phyloP scores from a whole-genome alignment of 2,329 filamentous ascomycete genomes.

The Diplodia intermedia region DNA sequence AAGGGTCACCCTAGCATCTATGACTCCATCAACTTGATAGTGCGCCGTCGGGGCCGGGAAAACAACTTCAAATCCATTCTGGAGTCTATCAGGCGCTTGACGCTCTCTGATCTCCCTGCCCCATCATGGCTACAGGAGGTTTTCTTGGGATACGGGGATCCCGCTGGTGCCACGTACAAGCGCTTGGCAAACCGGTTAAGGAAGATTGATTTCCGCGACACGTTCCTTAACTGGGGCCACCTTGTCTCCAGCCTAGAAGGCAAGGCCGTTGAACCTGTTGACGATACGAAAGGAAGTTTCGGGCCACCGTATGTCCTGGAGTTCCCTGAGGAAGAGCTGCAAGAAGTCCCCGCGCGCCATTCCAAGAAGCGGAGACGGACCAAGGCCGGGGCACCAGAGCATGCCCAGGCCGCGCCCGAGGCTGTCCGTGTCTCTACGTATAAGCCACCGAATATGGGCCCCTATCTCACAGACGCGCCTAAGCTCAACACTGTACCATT shows the following conservation, averaged over 20 bases:
- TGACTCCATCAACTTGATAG: constrained; percentile 81
- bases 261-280: constrained; percentile 80
- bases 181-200: constrained; percentile 78
- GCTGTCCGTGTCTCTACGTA: constrained; percentile 87
- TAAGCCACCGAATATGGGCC: constrained; percentile 84
- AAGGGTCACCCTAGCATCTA: constrained; percentile 80
- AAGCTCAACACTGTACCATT: constrained; percentile 86
- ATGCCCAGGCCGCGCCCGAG: constrained; percentile 66
- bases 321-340: constrained; percentile 50
- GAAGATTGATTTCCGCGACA: constrained; percentile 88
- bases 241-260: constrained; percentile 88
- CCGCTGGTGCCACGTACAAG: constrained; percentile 84
- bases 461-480: constrained; percentile 83
- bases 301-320: constrained; percentile 88
- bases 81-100: constrained; percentile 86
- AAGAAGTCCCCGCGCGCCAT: constrained; percentile 54
- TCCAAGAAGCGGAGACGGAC: constrained; percentile 63
- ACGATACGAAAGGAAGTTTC: constrained; percentile 74
- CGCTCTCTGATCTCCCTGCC: constrained; percentile 82
- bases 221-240: constrained; percentile 95
- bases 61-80: constrained; percentile 97
- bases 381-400: constrained; percentile 45
- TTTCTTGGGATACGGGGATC: constrained; percentile 96
- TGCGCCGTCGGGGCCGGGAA: constrained; percentile 83
- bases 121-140: constrained; percentile 95